phyloP scores from a whole-genome alignment of 495 filamentous ascomycete genomes.

The Hypoxylon intermedium region DNA sequence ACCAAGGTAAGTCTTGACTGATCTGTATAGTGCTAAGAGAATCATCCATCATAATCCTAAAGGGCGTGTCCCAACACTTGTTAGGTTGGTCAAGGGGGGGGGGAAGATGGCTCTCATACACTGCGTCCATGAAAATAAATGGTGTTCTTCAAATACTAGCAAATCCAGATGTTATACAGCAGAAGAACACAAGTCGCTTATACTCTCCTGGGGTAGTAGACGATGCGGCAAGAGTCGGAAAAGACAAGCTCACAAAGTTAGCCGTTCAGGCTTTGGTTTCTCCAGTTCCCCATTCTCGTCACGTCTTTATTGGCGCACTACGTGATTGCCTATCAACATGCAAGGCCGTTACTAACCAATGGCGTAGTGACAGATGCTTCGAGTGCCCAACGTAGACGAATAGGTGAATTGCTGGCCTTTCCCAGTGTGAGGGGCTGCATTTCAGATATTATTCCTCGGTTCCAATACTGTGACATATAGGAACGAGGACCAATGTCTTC shows the following conservation, averaged over 20 bases:
- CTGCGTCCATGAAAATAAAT: not conserved
- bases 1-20: slow-evolving; percentile 1
- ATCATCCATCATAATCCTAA: not conserved
- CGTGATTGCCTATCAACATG: slow-evolving; percentile 37
- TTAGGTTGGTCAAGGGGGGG: slow-evolving; percentile 2
- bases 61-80: not conserved
- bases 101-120: not conserved
- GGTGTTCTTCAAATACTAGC: not conserved
- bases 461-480: slow-evolving; percentile 25
- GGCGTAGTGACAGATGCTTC: slow-evolving; percentile 35
- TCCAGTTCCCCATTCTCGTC: slow-evolving; percentile 31
- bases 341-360: slow-evolving; percentile 27
- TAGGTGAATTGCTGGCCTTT: slow-evolving; percentile 24
- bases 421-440: slow-evolving; percentile 27
- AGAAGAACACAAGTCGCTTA: slow-evolving; percentile 5
- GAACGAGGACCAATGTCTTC: slow-evolving; percentile 11
- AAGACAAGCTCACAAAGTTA: slow-evolving; percentile 28
- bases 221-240: slow-evolving; percentile 31
- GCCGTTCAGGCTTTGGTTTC: slow-evolving; percentile 31
- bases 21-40: slow-evolving; percentile 21
- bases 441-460: slow-evolving; percentile 22
- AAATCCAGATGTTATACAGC: slow-evolving; percentile 10
- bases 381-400: slow-evolving; percentile 32
- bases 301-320: slow-evolving; percentile 35
- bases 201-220: not conserved